Conservation (phyloP, 805 yeast species). For the Ogataea philodendri region DNA sequence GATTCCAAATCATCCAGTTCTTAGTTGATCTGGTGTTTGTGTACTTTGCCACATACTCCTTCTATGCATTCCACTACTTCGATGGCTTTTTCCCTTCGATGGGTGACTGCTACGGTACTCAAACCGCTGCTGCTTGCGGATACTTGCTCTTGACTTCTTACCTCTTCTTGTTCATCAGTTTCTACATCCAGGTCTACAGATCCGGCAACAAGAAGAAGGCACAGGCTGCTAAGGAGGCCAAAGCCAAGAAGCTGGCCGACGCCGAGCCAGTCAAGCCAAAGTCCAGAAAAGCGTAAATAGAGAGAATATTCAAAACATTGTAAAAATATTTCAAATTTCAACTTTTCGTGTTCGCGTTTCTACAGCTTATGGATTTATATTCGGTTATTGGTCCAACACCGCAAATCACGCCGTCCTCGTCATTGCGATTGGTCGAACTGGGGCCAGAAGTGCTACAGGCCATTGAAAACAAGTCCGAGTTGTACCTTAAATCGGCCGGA, state of each 20-base stretch:
- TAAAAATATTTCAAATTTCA: neutral
- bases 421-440: conserved; percentile 52
- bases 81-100: conserved; percentile 61
- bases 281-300: conserved; percentile 34
- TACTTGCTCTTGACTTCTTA: conserved; percentile 85
- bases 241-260: conserved; percentile 18
- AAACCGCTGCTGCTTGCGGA: conserved; percentile 90
- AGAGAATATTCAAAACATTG: conserved; percentile 1
- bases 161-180: conserved; percentile 84
- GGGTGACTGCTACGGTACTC: conserved; percentile 90
- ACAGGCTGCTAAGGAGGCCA: conserved; percentile 16
- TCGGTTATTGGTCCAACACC: conserved; percentile 27
- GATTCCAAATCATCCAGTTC: conserved; percentile 93
- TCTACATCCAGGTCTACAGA: conserved; percentile 85
- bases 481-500: conserved; percentile 23
- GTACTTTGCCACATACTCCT: conserved; percentile 91
- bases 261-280: conserved; percentile 21
- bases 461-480: conserved; percentile 28
- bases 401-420: conserved; percentile 7
- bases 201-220: conserved; percentile 35
- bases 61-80: conserved; percentile 72
- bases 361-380: conserved; percentile 28
- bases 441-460: conserved; percentile 46
- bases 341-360: conserved; percentile 5
- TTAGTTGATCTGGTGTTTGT: conserved; percentile 85